These are phyloP conservation scores for Rosa persica DNA, from an alignment of 306 rosid genomes.

Conservation along the genomic window DNA sequence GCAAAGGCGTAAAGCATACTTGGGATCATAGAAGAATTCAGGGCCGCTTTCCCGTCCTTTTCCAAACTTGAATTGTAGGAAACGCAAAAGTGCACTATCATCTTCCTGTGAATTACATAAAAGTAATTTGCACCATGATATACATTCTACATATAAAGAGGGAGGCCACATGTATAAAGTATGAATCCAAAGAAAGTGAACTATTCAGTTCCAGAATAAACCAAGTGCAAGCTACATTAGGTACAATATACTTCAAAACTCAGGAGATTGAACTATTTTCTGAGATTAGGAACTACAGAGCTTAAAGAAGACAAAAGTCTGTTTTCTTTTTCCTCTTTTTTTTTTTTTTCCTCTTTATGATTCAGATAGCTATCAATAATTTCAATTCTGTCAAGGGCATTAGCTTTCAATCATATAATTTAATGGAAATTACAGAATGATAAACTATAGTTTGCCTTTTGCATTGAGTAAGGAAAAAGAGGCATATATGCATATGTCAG, in stretches of 20 bases:
- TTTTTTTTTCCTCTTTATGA: background rate
- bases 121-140: background rate
- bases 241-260: background rate
- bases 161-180: background rate
- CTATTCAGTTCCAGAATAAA: background rate
- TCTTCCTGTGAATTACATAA: conserved; percentile 68
- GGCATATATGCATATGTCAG: background rate
- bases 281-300: background rate
- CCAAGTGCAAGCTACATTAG: background rate
- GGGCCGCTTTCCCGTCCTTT: conserved; percentile 91
- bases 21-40: conserved; percentile 95
- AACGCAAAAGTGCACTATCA: conserved; percentile 81
- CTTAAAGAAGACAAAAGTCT: background rate
- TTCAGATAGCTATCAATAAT: background rate
- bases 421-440: background rate
- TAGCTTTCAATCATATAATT: background rate
- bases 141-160: background rate
- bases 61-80: conserved; percentile 92
- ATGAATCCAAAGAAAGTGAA: background rate
- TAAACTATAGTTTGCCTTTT: background rate
- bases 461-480: background rate
- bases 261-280: background rate
- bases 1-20: conserved; percentile 96
- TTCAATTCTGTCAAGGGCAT: background rate
- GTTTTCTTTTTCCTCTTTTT: background rate